A percentile compares a stretch with the other conserved stretches of the same genome.
phyloP scores from a whole-genome alignment of 257 asterid genomes.

The Thymus quinquecostatus region DNA sequence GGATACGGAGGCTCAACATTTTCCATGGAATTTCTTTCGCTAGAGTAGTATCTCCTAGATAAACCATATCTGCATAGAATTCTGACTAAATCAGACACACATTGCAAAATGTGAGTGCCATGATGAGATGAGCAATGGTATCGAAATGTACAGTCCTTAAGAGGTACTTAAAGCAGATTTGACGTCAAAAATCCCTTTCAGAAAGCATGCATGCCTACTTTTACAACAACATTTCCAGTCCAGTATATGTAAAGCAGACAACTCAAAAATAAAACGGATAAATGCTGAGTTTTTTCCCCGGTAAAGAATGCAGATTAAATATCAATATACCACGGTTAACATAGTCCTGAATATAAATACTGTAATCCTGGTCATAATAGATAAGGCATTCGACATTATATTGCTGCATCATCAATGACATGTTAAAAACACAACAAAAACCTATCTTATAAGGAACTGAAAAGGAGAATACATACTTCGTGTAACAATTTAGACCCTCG shows the following conservation, averaged over 20 bases:
- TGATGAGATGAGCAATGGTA: conserved; percentile 25
- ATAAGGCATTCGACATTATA: conserved; percentile 20
- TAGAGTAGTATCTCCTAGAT: conserved; percentile 44
- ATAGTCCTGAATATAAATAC: not conserved
- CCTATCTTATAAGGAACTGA: conserved; percentile 5
- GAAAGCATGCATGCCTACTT: not conserved
- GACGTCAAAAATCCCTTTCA: conserved; percentile 11
- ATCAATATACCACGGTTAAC: not conserved
- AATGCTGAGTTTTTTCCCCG: not conserved
- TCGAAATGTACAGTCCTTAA: not conserved
- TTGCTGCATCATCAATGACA: conserved; percentile 21
- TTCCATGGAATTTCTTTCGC: conserved; percentile 36
- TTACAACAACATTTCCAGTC: not conserved
- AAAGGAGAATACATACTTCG: conserved; percentile 34
- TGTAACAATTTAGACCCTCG: conserved; percentile 31
- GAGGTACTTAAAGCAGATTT: conserved; percentile 3
- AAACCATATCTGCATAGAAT: conserved; percentile 40
- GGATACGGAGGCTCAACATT: conserved; percentile 35
- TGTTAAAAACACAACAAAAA: not conserved
- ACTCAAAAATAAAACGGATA: conserved; percentile 1
- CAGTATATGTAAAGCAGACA: conserved; percentile 1
- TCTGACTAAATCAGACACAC: conserved; percentile 13
- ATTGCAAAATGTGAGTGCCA: not conserved
- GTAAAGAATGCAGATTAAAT: not conserved
- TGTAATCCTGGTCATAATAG: conserved; percentile 7